A percentile compares a stretch with the other conserved stretches of the same genome.
Conservation (phyloP, 345 rosid genomes). For the Gossypium raimondii region DNA sequence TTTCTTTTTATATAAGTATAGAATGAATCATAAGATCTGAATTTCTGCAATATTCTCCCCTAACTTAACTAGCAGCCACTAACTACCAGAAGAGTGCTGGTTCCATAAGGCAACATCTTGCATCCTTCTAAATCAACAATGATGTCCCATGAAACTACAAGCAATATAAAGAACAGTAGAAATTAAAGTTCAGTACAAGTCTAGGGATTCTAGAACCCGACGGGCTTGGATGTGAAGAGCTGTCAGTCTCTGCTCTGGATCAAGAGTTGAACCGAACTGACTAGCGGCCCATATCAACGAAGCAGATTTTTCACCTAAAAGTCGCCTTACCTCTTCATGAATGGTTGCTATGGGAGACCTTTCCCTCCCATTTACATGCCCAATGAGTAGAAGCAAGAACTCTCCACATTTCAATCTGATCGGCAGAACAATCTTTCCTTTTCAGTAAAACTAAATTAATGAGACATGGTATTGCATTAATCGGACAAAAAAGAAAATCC, state of each 20-base stretch:
- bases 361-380: conserved; percentile 83
- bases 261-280: conserved; percentile 82
- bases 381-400: conserved; percentile 84
- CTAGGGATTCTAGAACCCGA: conserved; percentile 86
- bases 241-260: conserved; percentile 78
- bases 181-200: conserved; percentile 42
- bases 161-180: neutral
- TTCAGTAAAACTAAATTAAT: neutral
- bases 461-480: neutral
- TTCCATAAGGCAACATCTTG: conserved; percentile 2
- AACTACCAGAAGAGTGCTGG: neutral
- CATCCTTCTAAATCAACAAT: neutral
- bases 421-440: neutral
- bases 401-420: conserved; percentile 90
- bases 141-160: neutral
- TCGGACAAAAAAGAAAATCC: neutral
- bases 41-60: neutral
- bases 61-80: neutral
- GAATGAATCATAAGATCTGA: neutral
- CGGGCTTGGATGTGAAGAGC: conserved; percentile 90
- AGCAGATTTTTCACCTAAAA: conserved; percentile 90
- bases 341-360: conserved; percentile 73
- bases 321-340: conserved; percentile 78
- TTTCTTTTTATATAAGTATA: neutral
- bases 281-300: conserved; percentile 98